These are phyloP conservation scores for Saksenaea oblongispora DNA, from an alignment of 371 early-diverging fungal genomes.

Conservation along the genomic window DNA sequence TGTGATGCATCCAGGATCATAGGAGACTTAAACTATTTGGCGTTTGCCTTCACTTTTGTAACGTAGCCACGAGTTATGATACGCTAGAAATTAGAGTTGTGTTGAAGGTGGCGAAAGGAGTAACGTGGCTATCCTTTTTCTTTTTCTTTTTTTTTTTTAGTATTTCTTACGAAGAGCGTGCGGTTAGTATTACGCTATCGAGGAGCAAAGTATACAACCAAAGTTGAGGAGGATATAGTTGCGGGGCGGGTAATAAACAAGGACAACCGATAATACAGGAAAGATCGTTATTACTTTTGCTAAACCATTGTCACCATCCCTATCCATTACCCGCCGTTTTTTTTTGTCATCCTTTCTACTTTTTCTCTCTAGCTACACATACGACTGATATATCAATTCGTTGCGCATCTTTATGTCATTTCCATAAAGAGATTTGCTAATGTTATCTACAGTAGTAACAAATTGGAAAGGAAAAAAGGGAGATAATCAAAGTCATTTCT, in stretches of 20 bases:
- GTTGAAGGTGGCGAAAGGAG: neutral
- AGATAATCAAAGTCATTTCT: neutral
- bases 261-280: neutral
- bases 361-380: slow-evolving; percentile 23
- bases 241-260: neutral
- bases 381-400: slow-evolving; percentile 8
- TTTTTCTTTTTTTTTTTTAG: neutral
- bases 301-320: neutral
- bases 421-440: neutral
- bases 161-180: neutral
- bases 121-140: neutral
- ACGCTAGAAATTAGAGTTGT: neutral
- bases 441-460: neutral
- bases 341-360: slow-evolving; percentile 18
- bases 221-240: neutral
- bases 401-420: neutral
- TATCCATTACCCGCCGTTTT: neutral
- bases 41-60: neutral
- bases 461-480: neutral
- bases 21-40: neutral
- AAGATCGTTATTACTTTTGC: neutral
- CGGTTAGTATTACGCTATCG: neutral
- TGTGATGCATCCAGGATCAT: neutral
- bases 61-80: neutral
- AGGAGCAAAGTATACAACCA: neutral